Conservation (phyloP, 2,329 filamentous ascomycete genomes). For the Atkinsonella texensis region DNA sequence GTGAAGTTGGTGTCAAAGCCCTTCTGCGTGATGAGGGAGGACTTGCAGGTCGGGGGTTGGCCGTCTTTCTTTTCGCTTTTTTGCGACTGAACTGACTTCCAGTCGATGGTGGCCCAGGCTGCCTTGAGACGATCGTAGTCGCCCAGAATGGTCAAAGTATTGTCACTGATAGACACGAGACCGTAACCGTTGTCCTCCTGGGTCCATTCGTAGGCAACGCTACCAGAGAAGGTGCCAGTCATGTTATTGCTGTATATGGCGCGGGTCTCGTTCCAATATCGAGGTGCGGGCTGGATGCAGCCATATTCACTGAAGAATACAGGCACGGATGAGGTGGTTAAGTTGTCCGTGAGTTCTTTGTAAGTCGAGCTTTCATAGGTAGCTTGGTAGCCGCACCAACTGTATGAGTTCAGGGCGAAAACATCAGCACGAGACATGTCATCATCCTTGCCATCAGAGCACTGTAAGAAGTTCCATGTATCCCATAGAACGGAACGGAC, state of each 20-base stretch:
- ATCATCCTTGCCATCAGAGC: slow-evolving; percentile 40
- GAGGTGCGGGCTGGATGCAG: slow-evolving; percentile 61
- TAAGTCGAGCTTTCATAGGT: slow-evolving; percentile 52
- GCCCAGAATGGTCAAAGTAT: slow-evolving; percentile 43
- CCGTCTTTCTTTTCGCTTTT: slow-evolving; percentile 41
- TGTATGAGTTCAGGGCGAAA: slow-evolving; percentile 64
- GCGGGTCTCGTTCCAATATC: slow-evolving; percentile 63
- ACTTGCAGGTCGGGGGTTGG: slow-evolving; percentile 49
- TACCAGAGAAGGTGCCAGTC: slow-evolving; percentile 57
- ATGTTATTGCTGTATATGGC: slow-evolving; percentile 62
- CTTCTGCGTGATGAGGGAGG: slow-evolving; percentile 51
- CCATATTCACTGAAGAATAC: slow-evolving; percentile 77
- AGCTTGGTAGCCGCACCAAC: slow-evolving; percentile 53
- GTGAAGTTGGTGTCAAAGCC: slow-evolving; percentile 72
- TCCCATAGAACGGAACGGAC: slow-evolving; percentile 63
- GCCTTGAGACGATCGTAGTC: slow-evolving; percentile 65
- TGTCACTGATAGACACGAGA: slow-evolving; percentile 48
- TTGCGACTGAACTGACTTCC: slow-evolving; percentile 50
- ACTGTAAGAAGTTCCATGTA: slow-evolving; percentile 66
- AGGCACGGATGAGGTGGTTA: slow-evolving; percentile 54
- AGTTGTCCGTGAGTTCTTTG: slow-evolving; percentile 50
- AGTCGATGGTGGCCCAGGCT: slow-evolving; percentile 66
- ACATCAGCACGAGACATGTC: slow-evolving; percentile 58
- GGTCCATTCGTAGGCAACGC: slow-evolving; percentile 71
- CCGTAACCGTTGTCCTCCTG: slow-evolving; percentile 57